Evolutionary conservation across 140 eudicot species (phyloP), one percentile per base, ranked within the genome.

Genomic region (Stevia rebaudiana): DNA sequence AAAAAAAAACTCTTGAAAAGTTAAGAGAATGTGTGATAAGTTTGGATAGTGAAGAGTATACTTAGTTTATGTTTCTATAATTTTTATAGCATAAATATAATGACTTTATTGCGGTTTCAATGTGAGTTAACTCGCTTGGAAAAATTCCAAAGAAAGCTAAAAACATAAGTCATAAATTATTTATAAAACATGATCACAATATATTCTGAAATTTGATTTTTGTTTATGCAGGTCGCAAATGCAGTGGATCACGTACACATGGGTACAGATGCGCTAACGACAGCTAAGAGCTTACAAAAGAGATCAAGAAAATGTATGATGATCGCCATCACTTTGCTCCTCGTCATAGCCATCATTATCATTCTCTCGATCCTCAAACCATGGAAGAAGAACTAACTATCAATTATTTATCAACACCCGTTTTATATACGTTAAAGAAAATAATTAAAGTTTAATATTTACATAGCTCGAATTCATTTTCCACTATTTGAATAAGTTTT

Each of bases 221-320:
- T 55, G 40, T 47, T 8, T 74, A 48, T 59, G 52, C 49, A 88
- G 96, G 96, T 88, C 43, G 79, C 78, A 70, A 84, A 88, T 66
- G 87, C 96, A 51, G 96, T 88, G 60, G 90, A 88, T 65, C 96
- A 88, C 62, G 94, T 88, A 35, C 67, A 84, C 61, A 69, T 75
- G 87, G 96, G 94, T 1, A 49, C 94, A 3, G 87, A 80, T 71
- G 94, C 94, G 16, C 90, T 84, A 6, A 76, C 87, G 10, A 82
- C 90, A 4, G 94, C 96, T 8, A 88, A 84, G 36, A 84, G 76
- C 77, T 71, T 88, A 78, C 96, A 88, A 75, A 88, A 82, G 77
- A 82, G 71, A 39, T 88, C 96, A 53, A 84, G 96, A 78, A 88
- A 88, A 80, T 88, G 94, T 70, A 88, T 84, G 94, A 80, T 67